phyloP scores from a whole-genome alignment of 306 rosid genomes.

The Cucumis hystrix region DNA sequence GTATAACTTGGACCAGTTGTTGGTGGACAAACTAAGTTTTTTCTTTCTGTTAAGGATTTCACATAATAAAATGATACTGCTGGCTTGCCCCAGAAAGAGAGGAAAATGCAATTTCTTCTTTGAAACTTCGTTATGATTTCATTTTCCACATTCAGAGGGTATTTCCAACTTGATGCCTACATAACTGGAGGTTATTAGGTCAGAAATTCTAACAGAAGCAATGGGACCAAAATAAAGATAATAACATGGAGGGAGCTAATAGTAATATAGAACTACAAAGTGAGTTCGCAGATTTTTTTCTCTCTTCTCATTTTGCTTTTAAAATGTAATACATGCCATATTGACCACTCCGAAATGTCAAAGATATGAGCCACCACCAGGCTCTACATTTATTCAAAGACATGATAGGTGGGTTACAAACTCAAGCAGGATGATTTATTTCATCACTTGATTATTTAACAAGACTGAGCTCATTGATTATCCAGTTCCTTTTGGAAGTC shows the following conservation, averaged over 20 bases:
- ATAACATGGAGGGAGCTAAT: not conserved
- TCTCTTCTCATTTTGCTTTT: not conserved
- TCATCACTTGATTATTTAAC: not conserved
- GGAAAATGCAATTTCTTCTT: not conserved
- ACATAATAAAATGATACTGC: not conserved
- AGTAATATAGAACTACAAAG: not conserved
- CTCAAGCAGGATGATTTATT: too few species aligned
- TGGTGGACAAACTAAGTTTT: not conserved
- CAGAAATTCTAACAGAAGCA: not conserved
- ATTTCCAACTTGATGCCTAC: not conserved
- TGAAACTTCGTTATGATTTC: not conserved
- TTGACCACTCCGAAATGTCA: not conserved
- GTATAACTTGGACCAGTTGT: not conserved
- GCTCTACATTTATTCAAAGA: not conserved
- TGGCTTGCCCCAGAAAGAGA: not conserved
- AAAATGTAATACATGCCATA: not conserved
- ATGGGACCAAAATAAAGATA: not conserved
- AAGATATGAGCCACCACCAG: not conserved
- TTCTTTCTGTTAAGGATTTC: not conserved
- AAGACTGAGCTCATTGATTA: conserved; percentile 21
- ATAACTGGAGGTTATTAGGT: not conserved
- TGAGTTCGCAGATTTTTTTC: not conserved
- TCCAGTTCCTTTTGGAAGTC: conserved; percentile 89
- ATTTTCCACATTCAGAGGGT: not conserved
- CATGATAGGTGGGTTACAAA: not conserved